Evolutionary conservation across 179 eudicot genomes (phyloP).

Genomic region (Amaranthus tricolor): DNA sequence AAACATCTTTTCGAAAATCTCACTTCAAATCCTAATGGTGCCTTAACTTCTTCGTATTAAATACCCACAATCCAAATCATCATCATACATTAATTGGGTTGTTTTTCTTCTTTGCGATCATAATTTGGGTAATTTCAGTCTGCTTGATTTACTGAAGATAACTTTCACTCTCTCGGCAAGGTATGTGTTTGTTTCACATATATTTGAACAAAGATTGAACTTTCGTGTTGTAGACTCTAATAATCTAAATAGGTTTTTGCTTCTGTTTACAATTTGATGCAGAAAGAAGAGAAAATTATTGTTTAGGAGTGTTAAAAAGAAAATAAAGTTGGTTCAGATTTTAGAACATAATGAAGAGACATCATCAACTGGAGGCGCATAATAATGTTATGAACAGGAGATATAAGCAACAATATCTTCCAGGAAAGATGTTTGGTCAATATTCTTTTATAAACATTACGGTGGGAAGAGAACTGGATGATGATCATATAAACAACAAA

Average conservation of each 20-base stretch:
- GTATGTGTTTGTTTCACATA: not conserved
- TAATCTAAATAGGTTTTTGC: conserved; percentile 2
- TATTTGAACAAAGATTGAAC: not conserved
- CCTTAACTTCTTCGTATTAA: not conserved
- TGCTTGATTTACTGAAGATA: not conserved
- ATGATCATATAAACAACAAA: conserved; percentile 39
- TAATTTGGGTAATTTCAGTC: not conserved
- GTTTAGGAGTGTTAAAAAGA: not conserved
- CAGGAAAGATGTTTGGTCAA: conserved; percentile 58
- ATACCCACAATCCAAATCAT: not conserved
- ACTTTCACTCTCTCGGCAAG: not conserved
- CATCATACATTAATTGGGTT: not conserved
- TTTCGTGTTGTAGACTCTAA: not conserved
- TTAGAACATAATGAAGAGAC: conserved; percentile 21
- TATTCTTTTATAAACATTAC: conserved; percentile 64
- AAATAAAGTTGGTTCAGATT: not conserved
- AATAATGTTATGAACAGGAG: conserved; percentile 24
- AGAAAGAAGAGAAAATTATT: conserved; percentile 9
- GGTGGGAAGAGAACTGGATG: conserved; percentile 54
- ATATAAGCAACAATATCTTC: conserved; percentile 39
- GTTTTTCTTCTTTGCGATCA: not conserved
- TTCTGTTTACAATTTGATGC: conserved; percentile 5
- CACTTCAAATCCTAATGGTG: not conserved
- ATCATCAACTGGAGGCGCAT: no score
- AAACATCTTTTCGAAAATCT: not conserved